Evolutionary conservation across 2,329 filamentous ascomycete species (phyloP).

Genomic region (Microdochium bolleyi): DNA sequence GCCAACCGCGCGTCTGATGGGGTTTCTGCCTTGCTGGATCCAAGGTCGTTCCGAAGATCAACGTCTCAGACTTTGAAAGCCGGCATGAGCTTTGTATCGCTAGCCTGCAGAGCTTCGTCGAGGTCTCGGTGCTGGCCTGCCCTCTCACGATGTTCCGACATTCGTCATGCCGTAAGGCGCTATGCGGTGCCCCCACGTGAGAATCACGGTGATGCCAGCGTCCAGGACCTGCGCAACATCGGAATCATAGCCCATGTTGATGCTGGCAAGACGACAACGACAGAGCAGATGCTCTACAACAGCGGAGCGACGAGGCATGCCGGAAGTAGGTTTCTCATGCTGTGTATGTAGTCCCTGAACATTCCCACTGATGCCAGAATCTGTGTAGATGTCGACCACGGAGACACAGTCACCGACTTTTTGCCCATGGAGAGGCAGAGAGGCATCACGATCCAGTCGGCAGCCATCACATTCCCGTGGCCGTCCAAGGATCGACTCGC

Average conservation of each 20-base stretch:
- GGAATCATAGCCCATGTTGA: slow-evolving; percentile 98
- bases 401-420: slow-evolving; percentile 95
- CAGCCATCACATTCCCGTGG: slow-evolving; percentile 93
- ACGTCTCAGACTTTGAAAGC: slow-evolving; percentile 4
- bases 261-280: slow-evolving; percentile 97
- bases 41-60: too few relatives aligned
- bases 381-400: slow-evolving; percentile 75
- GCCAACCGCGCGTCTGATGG: too few relatives aligned
- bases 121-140: slow-evolving; percentile 8
- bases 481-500: slow-evolving; percentile 40
- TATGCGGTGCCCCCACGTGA: slow-evolving; percentile 2
- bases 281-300: slow-evolving; percentile 97
- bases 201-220: slow-evolving; percentile 23
- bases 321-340: slow-evolving; percentile 44
- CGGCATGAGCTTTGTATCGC: slow-evolving; percentile 17
- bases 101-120: slow-evolving; percentile 13
- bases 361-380: neutral
- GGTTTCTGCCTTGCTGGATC: too few relatives aligned
- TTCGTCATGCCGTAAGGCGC: neutral
- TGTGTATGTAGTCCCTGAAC: slow-evolving; percentile 3
- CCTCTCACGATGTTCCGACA: neutral
- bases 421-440: slow-evolving; percentile 84
- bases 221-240: slow-evolving; percentile 77
- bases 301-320: slow-evolving; percentile 82
- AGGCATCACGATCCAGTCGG: slow-evolving; percentile 96